Conservation (phyloP, 306 rosid species). For the Delonix regia region DNA sequence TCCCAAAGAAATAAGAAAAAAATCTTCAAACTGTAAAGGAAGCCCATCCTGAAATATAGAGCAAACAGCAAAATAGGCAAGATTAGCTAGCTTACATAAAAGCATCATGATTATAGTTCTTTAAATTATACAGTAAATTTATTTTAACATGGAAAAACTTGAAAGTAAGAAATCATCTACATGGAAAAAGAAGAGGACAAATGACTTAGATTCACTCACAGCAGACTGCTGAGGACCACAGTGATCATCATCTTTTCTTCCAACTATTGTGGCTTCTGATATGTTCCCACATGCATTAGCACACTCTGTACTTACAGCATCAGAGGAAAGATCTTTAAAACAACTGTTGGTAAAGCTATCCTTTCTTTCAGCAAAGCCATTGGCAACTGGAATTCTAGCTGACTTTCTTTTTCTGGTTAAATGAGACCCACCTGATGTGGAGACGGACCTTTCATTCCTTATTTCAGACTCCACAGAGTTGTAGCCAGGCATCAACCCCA, state of each 20-base stretch:
- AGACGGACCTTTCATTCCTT: constrained; percentile 58
- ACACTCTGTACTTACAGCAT: constrained; percentile 50
- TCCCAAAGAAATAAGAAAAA: constrained; percentile 85
- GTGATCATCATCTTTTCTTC: constrained; percentile 46
- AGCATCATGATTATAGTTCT: constrained; percentile 21
- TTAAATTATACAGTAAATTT: background rate
- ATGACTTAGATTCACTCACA: constrained; percentile 54
- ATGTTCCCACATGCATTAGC: constrained; percentile 46
- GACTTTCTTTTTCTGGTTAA: constrained; percentile 74
- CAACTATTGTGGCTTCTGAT: constrained; percentile 50
- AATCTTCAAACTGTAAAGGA: constrained; percentile 91
- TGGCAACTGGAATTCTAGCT: constrained; percentile 44
- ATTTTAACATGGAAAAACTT: background rate
- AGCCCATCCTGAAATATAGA: constrained; percentile 74
- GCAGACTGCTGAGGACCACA: constrained; percentile 43
- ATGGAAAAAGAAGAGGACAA: constrained; percentile 34
- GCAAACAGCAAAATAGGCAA: constrained; percentile 44
- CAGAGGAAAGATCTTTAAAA: constrained; percentile 54
- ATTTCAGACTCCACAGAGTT: constrained; percentile 59
- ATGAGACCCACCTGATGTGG: constrained; percentile 54
- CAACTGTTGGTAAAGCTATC: constrained; percentile 49
- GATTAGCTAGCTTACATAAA: constrained; percentile 28
- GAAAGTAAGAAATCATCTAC: constrained; percentile 15
- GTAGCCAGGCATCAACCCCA: constrained; percentile 75
- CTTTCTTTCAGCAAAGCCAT: constrained; percentile 73